phyloP scores from a whole-genome alignment of 352 stramenopile genomes.

The Albugo candida region DNA sequence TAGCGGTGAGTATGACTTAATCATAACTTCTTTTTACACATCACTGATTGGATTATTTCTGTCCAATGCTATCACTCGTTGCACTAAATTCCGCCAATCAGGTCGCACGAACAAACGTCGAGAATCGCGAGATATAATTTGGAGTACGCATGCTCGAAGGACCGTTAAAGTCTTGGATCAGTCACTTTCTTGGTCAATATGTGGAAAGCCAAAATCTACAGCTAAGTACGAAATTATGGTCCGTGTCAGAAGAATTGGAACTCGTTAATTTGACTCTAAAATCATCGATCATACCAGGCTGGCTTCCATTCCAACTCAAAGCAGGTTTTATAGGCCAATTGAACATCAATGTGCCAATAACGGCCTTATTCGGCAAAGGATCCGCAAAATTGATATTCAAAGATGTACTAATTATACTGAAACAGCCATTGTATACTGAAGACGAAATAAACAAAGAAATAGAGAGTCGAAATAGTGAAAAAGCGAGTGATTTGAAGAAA shows the following conservation, averaged over 20 bases:
- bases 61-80: no score
- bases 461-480: slow-evolving; percentile 27
- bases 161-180: slow-evolving; percentile 74
- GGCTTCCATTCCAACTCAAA: slow-evolving; percentile 72
- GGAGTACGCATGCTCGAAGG: slow-evolving; percentile 47
- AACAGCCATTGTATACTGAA: slow-evolving; percentile 49
- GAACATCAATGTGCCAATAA: slow-evolving; percentile 67
- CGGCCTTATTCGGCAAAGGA: slow-evolving; percentile 58
- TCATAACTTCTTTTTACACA: no score
- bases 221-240: slow-evolving; percentile 67
- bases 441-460: slow-evolving; percentile 13
- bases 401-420: slow-evolving; percentile 66
- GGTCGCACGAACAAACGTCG: no score
- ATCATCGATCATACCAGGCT: slow-evolving; percentile 55
- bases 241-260: slow-evolving; percentile 70
- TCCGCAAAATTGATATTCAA: slow-evolving; percentile 76
- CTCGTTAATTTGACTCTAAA: slow-evolving; percentile 77
- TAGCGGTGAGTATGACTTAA: no score
- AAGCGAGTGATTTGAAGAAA: slow-evolving; percentile 47
- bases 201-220: slow-evolving; percentile 72
- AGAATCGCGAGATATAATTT: no score
- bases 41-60: no score
- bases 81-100: no score
- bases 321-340: slow-evolving; percentile 74
- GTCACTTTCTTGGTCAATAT: slow-evolving; percentile 72